Evolutionary conservation across 192 early-diverging fungal species (phyloP).

Genomic region (Coemansia sp.): DNA sequence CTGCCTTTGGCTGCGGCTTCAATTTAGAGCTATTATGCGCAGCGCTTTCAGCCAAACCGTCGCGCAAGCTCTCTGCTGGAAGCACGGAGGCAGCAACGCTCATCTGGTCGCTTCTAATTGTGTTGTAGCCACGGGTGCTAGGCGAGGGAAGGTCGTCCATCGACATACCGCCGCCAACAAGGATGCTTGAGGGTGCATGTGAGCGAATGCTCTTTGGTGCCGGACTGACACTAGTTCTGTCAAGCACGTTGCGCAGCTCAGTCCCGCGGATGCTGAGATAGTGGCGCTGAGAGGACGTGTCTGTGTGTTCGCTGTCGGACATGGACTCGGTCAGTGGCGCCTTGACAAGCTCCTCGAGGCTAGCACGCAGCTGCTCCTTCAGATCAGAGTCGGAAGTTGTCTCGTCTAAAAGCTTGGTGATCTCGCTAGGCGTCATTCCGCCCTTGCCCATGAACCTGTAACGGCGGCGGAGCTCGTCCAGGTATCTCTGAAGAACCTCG

Average conservation of each 20-base stretch:
- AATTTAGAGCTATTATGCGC: slow-evolving; percentile 1
- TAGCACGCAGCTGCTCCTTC: slow-evolving; percentile 52
- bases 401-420: slow-evolving; percentile 36
- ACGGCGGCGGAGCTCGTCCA: slow-evolving; percentile 51
- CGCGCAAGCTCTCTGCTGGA: slow-evolving; percentile 35
- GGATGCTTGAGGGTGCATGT: slow-evolving; percentile 15
- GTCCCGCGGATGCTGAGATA: slow-evolving; percentile 52
- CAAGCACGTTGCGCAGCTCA: slow-evolving; percentile 47
- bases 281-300: slow-evolving; percentile 27
- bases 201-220: slow-evolving; percentile 37
- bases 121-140: slow-evolving; percentile 17
- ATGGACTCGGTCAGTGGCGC: slow-evolving; percentile 21
- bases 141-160: slow-evolving; percentile 35
- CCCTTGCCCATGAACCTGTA: slow-evolving; percentile 53
- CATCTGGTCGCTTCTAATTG: slow-evolving; percentile 35
- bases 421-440: slow-evolving; percentile 46
- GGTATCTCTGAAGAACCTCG: slow-evolving; percentile 39
- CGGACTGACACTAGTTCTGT: slow-evolving; percentile 48
- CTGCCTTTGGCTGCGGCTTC: slow-evolving; percentile 5
- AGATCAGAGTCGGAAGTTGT: slow-evolving; percentile 35
- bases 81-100: slow-evolving; percentile 39
- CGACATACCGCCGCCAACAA: slow-evolving; percentile 50
- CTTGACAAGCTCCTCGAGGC: slow-evolving; percentile 39
- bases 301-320: slow-evolving; percentile 43
- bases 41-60: background rate